phyloP scores from a whole-genome alignment of 2,329 filamentous ascomycete genomes.

The Penicillium paneum region DNA sequence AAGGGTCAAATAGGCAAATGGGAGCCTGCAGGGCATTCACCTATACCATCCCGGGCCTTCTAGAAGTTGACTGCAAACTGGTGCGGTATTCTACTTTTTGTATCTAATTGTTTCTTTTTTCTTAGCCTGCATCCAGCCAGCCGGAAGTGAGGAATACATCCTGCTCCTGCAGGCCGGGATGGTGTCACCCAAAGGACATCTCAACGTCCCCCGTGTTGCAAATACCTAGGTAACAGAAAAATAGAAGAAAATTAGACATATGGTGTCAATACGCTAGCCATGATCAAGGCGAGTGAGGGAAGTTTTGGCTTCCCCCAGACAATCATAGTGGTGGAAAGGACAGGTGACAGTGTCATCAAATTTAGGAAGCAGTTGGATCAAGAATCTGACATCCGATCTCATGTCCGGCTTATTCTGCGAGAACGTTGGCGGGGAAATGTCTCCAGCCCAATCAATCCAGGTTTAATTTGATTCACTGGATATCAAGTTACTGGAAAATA shows the following conservation, averaged over 20 bases:
- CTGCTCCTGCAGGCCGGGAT: slow-evolving; percentile 17
- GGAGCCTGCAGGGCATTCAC: slow-evolving; percentile 26
- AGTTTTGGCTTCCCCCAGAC: too few relatives aligned
- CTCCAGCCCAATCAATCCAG: slow-evolving; percentile 30
- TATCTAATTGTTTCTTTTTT: slow-evolving; percentile 12
- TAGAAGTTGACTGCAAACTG: slow-evolving; percentile 12
- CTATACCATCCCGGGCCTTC: slow-evolving; percentile 5
- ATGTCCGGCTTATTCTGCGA: slow-evolving; percentile 12
- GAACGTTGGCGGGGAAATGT: slow-evolving; percentile 18
- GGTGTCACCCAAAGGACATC: slow-evolving; percentile 17
- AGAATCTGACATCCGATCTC: slow-evolving; percentile 26
- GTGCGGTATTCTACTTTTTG: not conserved
- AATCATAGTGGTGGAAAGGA: slow-evolving; percentile 15
- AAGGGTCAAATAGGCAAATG: slow-evolving; percentile 7
- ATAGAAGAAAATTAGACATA: not conserved
- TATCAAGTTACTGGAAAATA: slow-evolving; percentile 18
- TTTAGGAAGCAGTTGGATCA: slow-evolving; percentile 21
- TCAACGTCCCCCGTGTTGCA: slow-evolving; percentile 14
- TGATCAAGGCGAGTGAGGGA: not conserved
- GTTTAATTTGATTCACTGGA: slow-evolving; percentile 12
- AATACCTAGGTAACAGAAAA: slow-evolving; percentile 4
- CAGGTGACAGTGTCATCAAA: not conserved
- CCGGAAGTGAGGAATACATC: slow-evolving; percentile 13
- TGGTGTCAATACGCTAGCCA: not conserved
- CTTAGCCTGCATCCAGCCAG: slow-evolving; percentile 15